Conservation (phyloP, 768 basidiomycete species). For the Rhodotorula taiwanensis region DNA sequence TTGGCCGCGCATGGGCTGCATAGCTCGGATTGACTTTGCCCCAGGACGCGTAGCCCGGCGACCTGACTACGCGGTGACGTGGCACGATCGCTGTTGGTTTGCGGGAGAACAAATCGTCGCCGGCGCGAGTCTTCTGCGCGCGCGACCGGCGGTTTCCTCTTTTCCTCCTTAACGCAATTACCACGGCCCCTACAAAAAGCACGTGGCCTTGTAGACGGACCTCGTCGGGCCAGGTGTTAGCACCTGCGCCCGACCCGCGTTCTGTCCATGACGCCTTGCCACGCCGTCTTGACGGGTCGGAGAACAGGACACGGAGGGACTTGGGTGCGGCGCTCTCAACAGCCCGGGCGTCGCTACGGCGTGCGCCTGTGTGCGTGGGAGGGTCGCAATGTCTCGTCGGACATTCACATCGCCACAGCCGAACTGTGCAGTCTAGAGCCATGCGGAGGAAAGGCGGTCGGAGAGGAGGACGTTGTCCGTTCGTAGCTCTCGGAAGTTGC, state of each 20-base stretch:
- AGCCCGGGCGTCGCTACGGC: constrained; percentile 12
- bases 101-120: too few relatives aligned
- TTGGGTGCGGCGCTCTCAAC: constrained; percentile 32
- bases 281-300: constrained; percentile 27
- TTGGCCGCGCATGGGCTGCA: too few relatives aligned
- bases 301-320: constrained; percentile 20
- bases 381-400: constrained; percentile 34
- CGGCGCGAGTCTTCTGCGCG: background rate
- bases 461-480: too few relatives aligned
- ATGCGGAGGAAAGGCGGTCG: too few relatives aligned
- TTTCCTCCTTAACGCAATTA: constrained; percentile 5
- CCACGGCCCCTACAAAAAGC: constrained; percentile 22
- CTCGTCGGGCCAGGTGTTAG: too few relatives aligned
- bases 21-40: too few relatives aligned
- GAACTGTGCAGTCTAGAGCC: too few relatives aligned
- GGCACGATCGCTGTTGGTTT: too few relatives aligned
- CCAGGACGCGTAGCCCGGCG: too few relatives aligned
- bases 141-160: background rate
- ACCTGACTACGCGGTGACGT: too few relatives aligned
- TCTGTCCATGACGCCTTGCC: constrained; percentile 21
- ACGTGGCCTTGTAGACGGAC: constrained; percentile 19
- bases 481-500: too few relatives aligned
- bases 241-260: too few relatives aligned
- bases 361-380: constrained; percentile 17
- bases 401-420: background rate